Base-by-base conservation (phyloP, 306 rosid genomes). In the Glycyrrhiza uralensis region DNA sequence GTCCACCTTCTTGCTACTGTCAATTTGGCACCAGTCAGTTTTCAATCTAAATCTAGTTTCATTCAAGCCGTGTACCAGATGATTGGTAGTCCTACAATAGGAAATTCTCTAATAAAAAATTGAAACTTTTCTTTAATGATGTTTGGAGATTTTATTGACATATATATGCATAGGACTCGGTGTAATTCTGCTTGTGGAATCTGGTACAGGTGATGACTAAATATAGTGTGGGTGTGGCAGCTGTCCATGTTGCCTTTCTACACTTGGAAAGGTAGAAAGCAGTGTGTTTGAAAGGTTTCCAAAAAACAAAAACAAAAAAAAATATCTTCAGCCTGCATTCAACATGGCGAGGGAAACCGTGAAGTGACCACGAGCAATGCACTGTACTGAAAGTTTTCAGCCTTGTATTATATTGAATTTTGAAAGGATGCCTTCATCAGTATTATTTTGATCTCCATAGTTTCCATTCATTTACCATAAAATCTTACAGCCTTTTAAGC, bases 371-470 rank as follows among this genome's bases (percentile, higher is more conserved):
- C 26, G 20, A 30, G 39, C 65, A 30, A 42, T 59, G 58, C 65
- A 49, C 67, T 36, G 15, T 20, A 76, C 42, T 59, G 76, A 50
- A 52, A 74, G 55, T 35, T 54, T 62, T 54, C 71, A 72, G 62
- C 67, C 15, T 36, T 83, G 87, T 83, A 83, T 69, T 23, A 79
- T 76, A 79, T 66, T 38, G 80, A 79, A 66, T 83, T 79, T 83
- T 68, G 69, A 57, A 50, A 57, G 51, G 30, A 42, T 33, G 49
- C 15, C 11, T 49, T 46, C 51, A 59, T 50, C 11, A 35, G 81
- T 76, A 59, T 79, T 22, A 13, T 77, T 72, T 50, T 55, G 12
- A 19, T 70, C 50, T 11, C 38, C 73, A 6, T 71, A 28, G 46
- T 51, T 66, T 56, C 51, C 61, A 79, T 71, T 83, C 86, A 66